Evolutionary conservation across 371 early-diverging fungal species (phyloP).

Genomic region (Cladochytrium tenue): DNA sequence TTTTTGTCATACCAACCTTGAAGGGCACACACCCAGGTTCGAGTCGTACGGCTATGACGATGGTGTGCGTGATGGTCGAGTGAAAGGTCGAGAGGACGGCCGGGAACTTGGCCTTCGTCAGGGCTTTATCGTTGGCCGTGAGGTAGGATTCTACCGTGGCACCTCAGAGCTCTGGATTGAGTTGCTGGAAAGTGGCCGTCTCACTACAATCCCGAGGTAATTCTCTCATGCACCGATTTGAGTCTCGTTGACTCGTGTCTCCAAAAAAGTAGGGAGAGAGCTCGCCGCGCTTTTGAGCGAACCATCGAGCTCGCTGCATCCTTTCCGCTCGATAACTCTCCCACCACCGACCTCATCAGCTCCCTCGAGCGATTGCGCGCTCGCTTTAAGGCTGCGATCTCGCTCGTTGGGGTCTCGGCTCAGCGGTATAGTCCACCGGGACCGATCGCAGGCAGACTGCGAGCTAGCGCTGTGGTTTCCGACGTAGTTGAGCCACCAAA

Average conservation of each 20-base stretch:
- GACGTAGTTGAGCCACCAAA: too few species aligned
- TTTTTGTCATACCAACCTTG: too few species aligned
- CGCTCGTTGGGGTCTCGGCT: background rate
- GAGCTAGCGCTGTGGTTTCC: too few species aligned
- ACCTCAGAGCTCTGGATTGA: slow-evolving; percentile 66
- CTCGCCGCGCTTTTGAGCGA: too few species aligned
- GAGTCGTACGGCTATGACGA: slow-evolving; percentile 68
- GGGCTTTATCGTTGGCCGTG: slow-evolving; percentile 69
- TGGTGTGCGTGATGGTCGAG: slow-evolving; percentile 65
- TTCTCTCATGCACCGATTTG: too few species aligned
- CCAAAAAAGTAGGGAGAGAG: too few species aligned
- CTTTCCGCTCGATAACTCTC: background rate
- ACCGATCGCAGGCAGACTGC: too few species aligned
- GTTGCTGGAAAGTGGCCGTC: too few species aligned
- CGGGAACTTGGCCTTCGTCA: slow-evolving; percentile 72
- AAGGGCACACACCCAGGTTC: too few species aligned
- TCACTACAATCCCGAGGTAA: too few species aligned
- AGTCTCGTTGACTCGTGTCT: too few species aligned
- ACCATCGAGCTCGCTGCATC: background rate
- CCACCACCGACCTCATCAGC: background rate
- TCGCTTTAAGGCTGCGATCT: background rate
- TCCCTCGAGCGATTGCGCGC: background rate
- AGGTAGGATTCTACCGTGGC: slow-evolving; percentile 74
- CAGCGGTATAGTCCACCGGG: background rate
- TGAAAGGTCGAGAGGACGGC: slow-evolving; percentile 68